phyloP scores from a whole-genome alignment of 2,329 filamentous ascomycete species.

The Neopestalotiopsis rosae region DNA sequence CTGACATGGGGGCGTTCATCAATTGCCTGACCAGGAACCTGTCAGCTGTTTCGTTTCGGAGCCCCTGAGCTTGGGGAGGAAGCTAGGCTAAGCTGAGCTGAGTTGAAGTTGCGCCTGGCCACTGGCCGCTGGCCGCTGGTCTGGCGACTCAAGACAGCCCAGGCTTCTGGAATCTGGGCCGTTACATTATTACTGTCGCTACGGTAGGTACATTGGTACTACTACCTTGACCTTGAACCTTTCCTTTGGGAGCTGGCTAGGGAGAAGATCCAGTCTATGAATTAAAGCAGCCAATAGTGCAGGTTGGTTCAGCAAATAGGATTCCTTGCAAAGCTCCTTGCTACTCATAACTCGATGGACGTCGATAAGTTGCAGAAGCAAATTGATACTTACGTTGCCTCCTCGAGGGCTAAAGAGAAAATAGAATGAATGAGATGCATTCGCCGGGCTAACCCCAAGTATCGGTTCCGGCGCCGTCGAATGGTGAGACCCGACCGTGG shows the following conservation, averaged over 20 bases:
- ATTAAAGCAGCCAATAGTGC: not conserved
- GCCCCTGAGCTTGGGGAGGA: not conserved
- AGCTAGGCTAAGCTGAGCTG: not conserved
- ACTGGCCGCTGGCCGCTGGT: not conserved
- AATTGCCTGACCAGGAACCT: no score
- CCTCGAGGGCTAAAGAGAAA: not conserved
- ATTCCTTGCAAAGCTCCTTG: not conserved
- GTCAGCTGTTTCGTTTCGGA: not conserved
- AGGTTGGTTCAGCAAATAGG: not conserved
- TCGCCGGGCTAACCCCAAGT: not conserved
- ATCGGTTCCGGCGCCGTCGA: not conserved
- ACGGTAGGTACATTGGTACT: no score
- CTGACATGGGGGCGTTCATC: no score
- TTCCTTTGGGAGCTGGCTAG: no score
- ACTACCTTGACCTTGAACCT: no score
- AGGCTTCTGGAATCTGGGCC: not conserved
- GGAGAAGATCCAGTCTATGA: no score
- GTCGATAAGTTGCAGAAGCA: not conserved
- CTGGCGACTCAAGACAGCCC: not conserved
- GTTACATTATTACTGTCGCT: no score
- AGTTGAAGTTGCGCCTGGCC: not conserved
- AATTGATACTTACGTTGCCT: not conserved
- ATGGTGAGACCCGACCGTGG: not conserved
- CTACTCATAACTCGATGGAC: not conserved
- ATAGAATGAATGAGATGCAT: not conserved